Evolutionary conservation across 495 filamentous ascomycete genomes (phyloP), one percentile per base, ranked within the genome.

Genomic region (Xylaria castorea): DNA sequence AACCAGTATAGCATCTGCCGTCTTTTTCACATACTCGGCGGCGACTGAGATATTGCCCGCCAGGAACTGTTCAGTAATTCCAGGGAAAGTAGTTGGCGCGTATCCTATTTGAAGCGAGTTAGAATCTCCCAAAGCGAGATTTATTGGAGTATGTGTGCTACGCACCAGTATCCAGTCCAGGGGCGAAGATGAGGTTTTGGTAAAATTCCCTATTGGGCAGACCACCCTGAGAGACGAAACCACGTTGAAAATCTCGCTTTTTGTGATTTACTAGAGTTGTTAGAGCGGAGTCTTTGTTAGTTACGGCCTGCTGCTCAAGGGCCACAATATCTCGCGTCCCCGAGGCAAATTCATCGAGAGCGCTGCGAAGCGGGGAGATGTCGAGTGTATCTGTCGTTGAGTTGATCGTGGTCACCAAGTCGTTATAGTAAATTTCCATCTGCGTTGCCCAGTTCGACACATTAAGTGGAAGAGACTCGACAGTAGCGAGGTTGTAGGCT

Each of bases 101-200:
- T 81, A 80, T 25, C 73, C 73, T 77, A 62, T 50, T 71, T 51
- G 44, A 38, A 63, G 18, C 3, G 8, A 40, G 50, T 66, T 48
- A 65, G 32, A 20, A 20, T 20, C 5, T 62, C 16, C n/a, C 18
- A 8, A 8, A 18, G 44, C 16, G 6, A 68, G 36, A 8, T n/a
- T 3, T 5, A 34, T 22, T 27, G 36, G 30, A 16, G n/a, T 7
- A 16, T 16, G 7, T 16, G 38, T 25, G 40, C 16, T 62, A 76
- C 74, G 40, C 0, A 79, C 76, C 78, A 50, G 82, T 84, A 46
- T 82, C 80, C 14, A 81, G 32, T 12, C 93, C 86, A 36, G 94
- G 94, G 0, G 90, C 93, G 76, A 93, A 94, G 34, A 97, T 82
- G 65, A 96, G 87, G 83, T 97, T 93, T 76, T 92, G 93, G 81